phyloP scores from a whole-genome alignment of 331 rosid species.

The Dryas integrifolia region DNA sequence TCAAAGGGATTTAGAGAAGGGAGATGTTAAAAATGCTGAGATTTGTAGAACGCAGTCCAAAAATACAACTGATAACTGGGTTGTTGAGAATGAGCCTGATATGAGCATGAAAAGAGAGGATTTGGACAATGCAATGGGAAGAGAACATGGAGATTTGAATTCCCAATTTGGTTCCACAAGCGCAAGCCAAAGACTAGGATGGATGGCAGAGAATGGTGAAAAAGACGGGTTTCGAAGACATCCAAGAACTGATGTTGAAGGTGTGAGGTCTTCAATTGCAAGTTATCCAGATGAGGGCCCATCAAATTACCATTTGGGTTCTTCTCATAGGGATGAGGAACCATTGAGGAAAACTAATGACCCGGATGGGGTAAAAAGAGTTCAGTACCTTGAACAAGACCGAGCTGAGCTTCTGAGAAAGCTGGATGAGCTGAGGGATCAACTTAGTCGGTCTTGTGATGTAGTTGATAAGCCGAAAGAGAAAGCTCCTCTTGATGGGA shows the following conservation, averaged over 20 bases:
- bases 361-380: constrained; percentile 45
- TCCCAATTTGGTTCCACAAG: constrained; percentile 33
- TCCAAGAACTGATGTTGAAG: constrained; percentile 47
- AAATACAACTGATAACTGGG: constrained; percentile 33
- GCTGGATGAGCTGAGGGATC: constrained; percentile 79
- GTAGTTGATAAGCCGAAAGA: constrained; percentile 55
- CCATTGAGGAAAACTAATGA: constrained; percentile 45
- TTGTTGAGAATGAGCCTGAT: constrained; percentile 37
- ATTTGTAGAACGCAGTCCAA: constrained; percentile 32
- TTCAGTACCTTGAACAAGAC: constrained; percentile 72
- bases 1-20: constrained; percentile 42
- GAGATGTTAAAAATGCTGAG: constrained; percentile 30
- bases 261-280: constrained; percentile 60
- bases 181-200: constrained; percentile 36
- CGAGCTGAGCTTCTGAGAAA: constrained; percentile 86
- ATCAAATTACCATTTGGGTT: constrained; percentile 41
- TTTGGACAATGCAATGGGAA: constrained; percentile 38
- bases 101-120: constrained; percentile 34
- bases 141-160: constrained; percentile 41
- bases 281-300: constrained; percentile 62
- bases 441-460: constrained; percentile 71
- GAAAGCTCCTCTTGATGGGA: constrained; percentile 41
- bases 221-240: constrained; percentile 44
- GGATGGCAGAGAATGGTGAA: constrained; percentile 46
- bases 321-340: constrained; percentile 43